phyloP scores from a whole-genome alignment of 805 yeast genomes.

The Saturnispora kantuleensis region DNA sequence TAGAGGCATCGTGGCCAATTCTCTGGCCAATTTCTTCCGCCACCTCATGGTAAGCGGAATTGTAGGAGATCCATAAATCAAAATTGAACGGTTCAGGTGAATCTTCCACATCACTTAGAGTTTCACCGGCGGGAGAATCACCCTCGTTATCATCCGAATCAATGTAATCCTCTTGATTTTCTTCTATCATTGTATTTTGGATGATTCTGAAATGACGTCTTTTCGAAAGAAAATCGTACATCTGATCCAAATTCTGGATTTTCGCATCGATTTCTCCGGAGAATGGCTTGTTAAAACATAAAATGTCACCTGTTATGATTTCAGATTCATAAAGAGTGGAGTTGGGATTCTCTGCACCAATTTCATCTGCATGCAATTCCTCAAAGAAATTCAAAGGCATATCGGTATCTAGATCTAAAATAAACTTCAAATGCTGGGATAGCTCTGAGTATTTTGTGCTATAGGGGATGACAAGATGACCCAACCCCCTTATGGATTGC shows the following conservation, averaged over 20 bases:
- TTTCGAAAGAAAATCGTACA: constrained; percentile 45
- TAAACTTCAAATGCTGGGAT: constrained; percentile 30
- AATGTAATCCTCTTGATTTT: constrained; percentile 41
- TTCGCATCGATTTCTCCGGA: constrained; percentile 5
- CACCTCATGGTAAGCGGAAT: constrained; percentile 48
- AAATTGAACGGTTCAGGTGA: constrained; percentile 20
- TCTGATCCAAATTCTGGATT: constrained; percentile 32
- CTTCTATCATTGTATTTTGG: constrained; percentile 32
- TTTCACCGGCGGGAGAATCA: constrained; percentile 8
- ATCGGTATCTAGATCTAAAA: constrained; percentile 31
- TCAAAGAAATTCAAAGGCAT: constrained; percentile 38
- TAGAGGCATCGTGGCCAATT: constrained; percentile 46
- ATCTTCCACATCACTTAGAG: neutral
- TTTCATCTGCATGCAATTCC: constrained; percentile 47
- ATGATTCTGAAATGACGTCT: constrained; percentile 50
- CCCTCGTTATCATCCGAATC: constrained; percentile 19
- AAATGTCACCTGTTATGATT: constrained; percentile 58
- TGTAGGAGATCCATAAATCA: constrained; percentile 61
- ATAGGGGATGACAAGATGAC: constrained; percentile 45
- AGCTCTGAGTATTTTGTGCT: constrained; percentile 36
- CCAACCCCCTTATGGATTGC: constrained; percentile 54
- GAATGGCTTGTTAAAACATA: constrained; percentile 24
- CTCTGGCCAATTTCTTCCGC: constrained; percentile 49
- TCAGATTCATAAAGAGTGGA: constrained; percentile 46
- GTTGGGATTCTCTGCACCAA: constrained; percentile 34